Evolutionary conservation across 2,329 filamentous ascomycete genomes (phyloP), one percentile per base, ranked within the genome.

Genomic region (Blumeriella jaapii): DNA sequence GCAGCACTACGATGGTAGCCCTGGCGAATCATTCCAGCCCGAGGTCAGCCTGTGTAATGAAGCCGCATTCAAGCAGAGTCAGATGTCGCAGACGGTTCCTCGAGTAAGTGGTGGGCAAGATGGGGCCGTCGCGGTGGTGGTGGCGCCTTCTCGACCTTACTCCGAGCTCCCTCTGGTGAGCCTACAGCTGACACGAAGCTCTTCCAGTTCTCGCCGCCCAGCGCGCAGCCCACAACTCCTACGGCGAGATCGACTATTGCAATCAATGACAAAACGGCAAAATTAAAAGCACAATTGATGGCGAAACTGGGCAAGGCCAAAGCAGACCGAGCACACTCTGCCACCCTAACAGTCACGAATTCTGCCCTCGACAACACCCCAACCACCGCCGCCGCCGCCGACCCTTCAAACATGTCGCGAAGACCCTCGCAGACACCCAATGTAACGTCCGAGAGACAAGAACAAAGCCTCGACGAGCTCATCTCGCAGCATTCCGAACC

Each of bases 231-330:
- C 37, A n/a, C 40, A 27, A 24, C 13, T 7, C 27, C 38, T 9
- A 24, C 36, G 29, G 24, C 29, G n/a, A n/a, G n/a, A n/a, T n/a
- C n/a, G n/a, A n/a, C 43, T 18, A 38, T 42, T n/a, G 44, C 49
- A 23, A 45, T 55, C 17, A 51, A 46, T 34, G 45, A 46, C 10
- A 45, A 51, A 45, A 53, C 53, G 14, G 51, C 48, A 26, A 49
- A 56, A 44, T 31, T 57, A 18, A 57, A 54, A 29, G 53, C 51
- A 25, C 35, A 51, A 36, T 35, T 57, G 16, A 29, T 56, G 29
- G 53, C 46, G 31, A 40, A 40, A 30, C n/a, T n/a, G n/a, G n/a
- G n/a, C n/a, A n/a, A n/a, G n/a, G n/a, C n/a, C n/a, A 44, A 40
- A 40, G 42, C 45, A 40, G 40, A 38, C 19, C 40, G 47, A 38